A percentile compares a stretch with the other conserved stretches of the same genome.
These are phyloP conservation scores for Saitozyma sp. DNA, from an alignment of 768 basidiomycete species.

Conservation along the genomic window DNA sequence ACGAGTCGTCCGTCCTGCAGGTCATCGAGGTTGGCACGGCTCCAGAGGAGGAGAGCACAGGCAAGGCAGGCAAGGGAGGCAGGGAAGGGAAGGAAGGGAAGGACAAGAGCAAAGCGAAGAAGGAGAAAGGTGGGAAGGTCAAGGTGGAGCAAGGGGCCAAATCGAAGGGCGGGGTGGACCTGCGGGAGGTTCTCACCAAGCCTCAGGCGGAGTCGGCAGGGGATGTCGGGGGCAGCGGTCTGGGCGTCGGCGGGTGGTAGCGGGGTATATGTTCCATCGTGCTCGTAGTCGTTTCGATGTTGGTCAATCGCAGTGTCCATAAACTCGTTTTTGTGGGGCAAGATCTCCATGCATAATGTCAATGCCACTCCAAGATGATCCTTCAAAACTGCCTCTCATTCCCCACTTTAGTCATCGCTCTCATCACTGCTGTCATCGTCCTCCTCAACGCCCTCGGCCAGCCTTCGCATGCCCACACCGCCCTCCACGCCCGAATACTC, in stretches of 20 bases:
- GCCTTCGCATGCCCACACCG: constrained; percentile 31
- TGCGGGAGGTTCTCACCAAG: constrained; percentile 20
- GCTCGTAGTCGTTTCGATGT: no score
- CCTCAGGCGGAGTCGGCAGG: not conserved
- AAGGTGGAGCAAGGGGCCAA: constrained; percentile 9
- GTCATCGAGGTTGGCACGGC: constrained; percentile 26
- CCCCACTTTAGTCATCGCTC: constrained; percentile 33
- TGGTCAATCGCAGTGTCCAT: not conserved
- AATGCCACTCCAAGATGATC: not conserved
- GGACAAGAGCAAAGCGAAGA: constrained; percentile 15
- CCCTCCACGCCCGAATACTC: constrained; percentile 24
- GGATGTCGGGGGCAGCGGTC: constrained; percentile 19
- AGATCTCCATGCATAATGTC: not conserved
- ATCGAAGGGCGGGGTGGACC: constrained; percentile 11
- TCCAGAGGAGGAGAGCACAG: not conserved
- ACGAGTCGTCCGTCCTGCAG: constrained; percentile 29
- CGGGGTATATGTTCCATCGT: not conserved
- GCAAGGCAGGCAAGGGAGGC: constrained; percentile 5
- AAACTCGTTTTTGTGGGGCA: not conserved
- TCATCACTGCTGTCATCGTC: constrained; percentile 23
- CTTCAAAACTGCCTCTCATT: not conserved
- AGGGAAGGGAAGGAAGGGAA: no score
- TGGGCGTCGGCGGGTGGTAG: constrained; percentile 46
- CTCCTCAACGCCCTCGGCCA: constrained; percentile 26
- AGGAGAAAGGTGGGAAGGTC: constrained; percentile 15